These are phyloP conservation scores for Xylariales sp. DNA, from an alignment of 2,329 filamentous ascomycete genomes.

Conservation along the genomic window DNA sequence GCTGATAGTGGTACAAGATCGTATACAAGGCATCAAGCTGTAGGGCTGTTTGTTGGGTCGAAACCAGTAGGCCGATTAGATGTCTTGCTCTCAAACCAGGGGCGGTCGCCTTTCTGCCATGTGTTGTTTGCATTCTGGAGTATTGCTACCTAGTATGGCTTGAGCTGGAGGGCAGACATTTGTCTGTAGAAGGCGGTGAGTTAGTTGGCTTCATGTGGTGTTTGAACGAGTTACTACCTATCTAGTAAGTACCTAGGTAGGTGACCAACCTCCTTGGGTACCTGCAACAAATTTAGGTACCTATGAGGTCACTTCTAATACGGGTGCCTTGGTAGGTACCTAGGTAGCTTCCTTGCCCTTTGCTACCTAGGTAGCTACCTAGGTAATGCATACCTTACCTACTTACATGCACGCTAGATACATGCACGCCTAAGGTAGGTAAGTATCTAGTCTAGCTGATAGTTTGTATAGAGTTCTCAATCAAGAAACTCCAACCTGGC, in stretches of 20 bases:
- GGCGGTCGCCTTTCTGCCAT: slow-evolving; percentile 5
- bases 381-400: background rate
- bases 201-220: background rate
- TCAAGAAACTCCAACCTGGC: background rate
- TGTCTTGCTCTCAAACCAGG: background rate
- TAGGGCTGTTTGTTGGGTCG: background rate
- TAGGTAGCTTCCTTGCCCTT: background rate
- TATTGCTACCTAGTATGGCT: background rate
- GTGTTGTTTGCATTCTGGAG: slow-evolving; percentile 12
- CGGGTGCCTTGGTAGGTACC: background rate
- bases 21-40: background rate
- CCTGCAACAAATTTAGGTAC: background rate
- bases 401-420: too few species aligned
- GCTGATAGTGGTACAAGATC: background rate
- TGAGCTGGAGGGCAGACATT: background rate
- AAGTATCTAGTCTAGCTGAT: background rate
- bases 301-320: background rate
- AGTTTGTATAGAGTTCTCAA: background rate
- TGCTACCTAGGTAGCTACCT: background rate
- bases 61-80: slow-evolving; percentile 2
- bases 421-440: too few species aligned
- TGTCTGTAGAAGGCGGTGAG: slow-evolving; percentile 26
- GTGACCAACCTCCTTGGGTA: too few species aligned
- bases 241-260: too few species aligned
- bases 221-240: background rate